Evolutionary conservation across 2,329 filamentous ascomycete genomes (phyloP), one percentile per base, ranked within the genome.

Genomic region (Fusarium oxysporum): DNA sequence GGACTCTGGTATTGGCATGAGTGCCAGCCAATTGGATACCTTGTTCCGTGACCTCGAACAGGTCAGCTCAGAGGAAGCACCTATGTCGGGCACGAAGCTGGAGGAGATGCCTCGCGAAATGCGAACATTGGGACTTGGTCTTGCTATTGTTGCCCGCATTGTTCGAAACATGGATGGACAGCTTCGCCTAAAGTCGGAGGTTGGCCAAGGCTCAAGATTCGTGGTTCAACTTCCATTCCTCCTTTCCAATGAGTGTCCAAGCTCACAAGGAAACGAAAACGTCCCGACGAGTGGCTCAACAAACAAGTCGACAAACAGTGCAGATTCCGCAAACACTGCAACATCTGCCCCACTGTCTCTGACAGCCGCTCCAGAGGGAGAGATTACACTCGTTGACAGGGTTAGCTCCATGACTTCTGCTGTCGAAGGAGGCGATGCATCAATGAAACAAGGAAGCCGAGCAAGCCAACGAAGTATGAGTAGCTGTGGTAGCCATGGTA

Each of bases 151-250:
- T n/a, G 93, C 93, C 21, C 90, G 95, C 41, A 93, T 94, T 40
- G 87, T 97, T 37, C 89, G 91, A n/a, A 97, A 95, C 77, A 96
- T 97, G 93, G 92, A 96, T 65, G 95, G 95, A 0, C 95, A 97
- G 77, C 82, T 97, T 35, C 90, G 94, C 4, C 83, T 97, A 3
- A 96, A 95, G 77, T 97, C 94, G 0, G 93, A 96, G 76, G 88
- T 92, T 78, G 92, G 92, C 4, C 93, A 92, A 75, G 95, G 95
- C 1, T 95, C 94, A 23, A 88, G 93, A 58, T 97, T 97, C 72
- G 90, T 94, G 25, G 89, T 97, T 30, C 90, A 93, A 71, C 84
- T 97, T 35, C 92, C 92, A 0, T 96, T 97, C 72, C 86, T 90
- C 12, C 79, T 95, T 2, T 91, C 82, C 0, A 82, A 85, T 2